Percentiles rank a stretch among this genome's conserved stretches.
Conservation (phyloP, 352 stramenopile genomes). For the Lagenidium sp. region DNA sequence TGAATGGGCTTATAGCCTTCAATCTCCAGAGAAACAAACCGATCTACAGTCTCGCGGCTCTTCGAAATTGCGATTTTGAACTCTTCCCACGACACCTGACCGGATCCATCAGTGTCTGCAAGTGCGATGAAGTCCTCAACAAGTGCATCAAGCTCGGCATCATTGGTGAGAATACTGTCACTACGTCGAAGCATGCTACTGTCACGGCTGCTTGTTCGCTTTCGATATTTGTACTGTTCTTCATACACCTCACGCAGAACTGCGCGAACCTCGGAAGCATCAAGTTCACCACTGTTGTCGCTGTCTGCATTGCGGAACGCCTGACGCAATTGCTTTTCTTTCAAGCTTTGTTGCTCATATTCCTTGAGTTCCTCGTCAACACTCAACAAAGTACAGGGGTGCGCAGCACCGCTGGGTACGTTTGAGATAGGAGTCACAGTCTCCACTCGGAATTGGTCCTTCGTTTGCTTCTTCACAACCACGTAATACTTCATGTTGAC, state of each 20-base stretch:
- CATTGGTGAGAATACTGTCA: constrained; percentile 41
- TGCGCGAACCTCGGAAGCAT: constrained; percentile 63
- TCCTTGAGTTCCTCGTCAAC: constrained; percentile 57
- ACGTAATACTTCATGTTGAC: constrained; percentile 78
- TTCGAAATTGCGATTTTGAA: constrained; percentile 82
- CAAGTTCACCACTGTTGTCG: constrained; percentile 68
- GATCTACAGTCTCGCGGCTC: constrained; percentile 52
- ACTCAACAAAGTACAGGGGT: constrained; percentile 55
- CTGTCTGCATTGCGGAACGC: constrained; percentile 69
- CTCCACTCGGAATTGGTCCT: constrained; percentile 37
- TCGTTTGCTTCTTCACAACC: constrained; percentile 55
- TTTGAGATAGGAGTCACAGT: constrained; percentile 41
- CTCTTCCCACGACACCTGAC: constrained; percentile 78
- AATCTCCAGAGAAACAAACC: constrained; percentile 69
- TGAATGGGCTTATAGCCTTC: constrained; percentile 63
- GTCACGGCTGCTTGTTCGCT: constrained; percentile 2
- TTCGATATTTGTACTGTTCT: constrained; percentile 48
- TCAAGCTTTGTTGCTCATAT: constrained; percentile 69
- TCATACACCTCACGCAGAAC: constrained; percentile 68
- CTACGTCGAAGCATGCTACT: constrained; percentile 16
- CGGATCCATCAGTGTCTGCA: constrained; percentile 70
- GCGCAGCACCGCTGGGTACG: constrained; percentile 35
- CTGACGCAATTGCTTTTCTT: constrained; percentile 79
- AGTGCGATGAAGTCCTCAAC: constrained; percentile 76
- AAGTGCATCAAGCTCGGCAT: constrained; percentile 39